Base-by-base conservation (phyloP, 2,329 filamentous ascomycete species). In the Xylariomycetidae sp. region DNA sequence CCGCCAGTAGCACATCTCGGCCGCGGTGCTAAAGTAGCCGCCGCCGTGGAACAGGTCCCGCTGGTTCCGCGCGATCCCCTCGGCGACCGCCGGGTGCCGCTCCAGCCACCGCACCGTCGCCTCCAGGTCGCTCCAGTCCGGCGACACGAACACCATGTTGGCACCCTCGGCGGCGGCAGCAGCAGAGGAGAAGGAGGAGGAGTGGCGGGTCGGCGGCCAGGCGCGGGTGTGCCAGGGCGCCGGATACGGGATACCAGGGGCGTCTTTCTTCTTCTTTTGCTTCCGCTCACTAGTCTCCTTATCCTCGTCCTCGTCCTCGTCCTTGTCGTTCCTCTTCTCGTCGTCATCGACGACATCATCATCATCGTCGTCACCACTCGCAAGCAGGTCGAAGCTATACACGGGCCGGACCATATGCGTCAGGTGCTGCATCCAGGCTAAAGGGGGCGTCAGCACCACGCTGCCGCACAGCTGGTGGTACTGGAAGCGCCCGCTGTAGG, bases 1-100 rank as follows among this genome's bases (percentile, higher is more conserved):
- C 25, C 71, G 58, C 70, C 71, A 75, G 54, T 74, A 75, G 43
- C 71, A 75, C 37, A 49, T 55, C 50, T 74, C 70, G 1, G 70
- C 68, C n/a, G 69, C 69, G 11, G 62, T 61, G 37, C 64, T 68
- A 28, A 71, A 53, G 44, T 71, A 69, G 1, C 69, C 70, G 0
- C 54, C 58, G 10, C 53, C 61, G 1, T 58, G 56, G 45, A 67
- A 69, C 30, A 63, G 33, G 11, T 56, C 59, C 32, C 69, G 60
- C 56, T 74, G 70, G 20, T 68, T 53, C 28, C 51, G 41, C 12
- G 70, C 70, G 30, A 75, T 72, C 0, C 62, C 64, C 42, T 61
- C 59, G 3, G 69, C 69, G 4, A 66, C 49, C 2, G 51, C 44
- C 1, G 64, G 65, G 40, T 71, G 57, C 3, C 44, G 45, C 36